Evolutionary conservation across 768 basidiomycete species (phyloP).

Genomic region (Tephrocybe sp.): DNA sequence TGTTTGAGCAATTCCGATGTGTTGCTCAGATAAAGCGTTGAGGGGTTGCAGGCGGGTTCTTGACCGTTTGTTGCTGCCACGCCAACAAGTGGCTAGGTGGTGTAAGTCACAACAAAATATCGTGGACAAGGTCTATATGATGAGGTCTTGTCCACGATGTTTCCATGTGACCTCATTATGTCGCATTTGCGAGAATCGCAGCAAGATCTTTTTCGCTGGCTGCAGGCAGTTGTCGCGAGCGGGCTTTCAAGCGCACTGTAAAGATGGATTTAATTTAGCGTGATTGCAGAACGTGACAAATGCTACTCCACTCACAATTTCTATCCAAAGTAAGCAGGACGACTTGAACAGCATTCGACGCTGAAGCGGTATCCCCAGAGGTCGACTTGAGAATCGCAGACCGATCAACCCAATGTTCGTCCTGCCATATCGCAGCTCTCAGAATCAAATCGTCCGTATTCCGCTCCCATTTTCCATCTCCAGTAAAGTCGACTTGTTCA

Average conservation of each 20-base stretch:
- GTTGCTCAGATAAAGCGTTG: background rate
- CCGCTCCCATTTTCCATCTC: conserved; percentile 46
- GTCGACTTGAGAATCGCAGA: conserved; percentile 60
- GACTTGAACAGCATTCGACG: conserved; percentile 65
- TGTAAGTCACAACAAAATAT: background rate
- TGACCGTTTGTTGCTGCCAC: background rate
- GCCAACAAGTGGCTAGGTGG: background rate
- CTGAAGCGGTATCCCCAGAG: conserved; percentile 32
- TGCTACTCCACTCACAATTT: conserved; percentile 59
- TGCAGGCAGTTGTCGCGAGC: conserved; percentile 80
- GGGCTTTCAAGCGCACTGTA: conserved; percentile 85
- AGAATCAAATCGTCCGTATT: conserved; percentile 96
- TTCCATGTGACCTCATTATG: conserved; percentile 2
- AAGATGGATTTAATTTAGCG: conserved; percentile 13
- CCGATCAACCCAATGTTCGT: conserved; percentile 88
- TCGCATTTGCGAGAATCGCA: conserved; percentile 44
- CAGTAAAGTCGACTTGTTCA: conserved; percentile 76
- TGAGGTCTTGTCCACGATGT: background rate
- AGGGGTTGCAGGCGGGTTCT: background rate
- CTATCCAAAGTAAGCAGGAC: conserved; percentile 89
- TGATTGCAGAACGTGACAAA: background rate
- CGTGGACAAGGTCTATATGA: background rate
- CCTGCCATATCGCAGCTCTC: conserved; percentile 89
- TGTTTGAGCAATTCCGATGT: background rate
- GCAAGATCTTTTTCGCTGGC: conserved; percentile 87